Percentiles rank a stretch among this genome's conserved stretches.
These are phyloP conservation scores for Uromyces viciae-fabae DNA, from an alignment of 1,284 basidiomycete genomes.

Conservation along the genomic window DNA sequence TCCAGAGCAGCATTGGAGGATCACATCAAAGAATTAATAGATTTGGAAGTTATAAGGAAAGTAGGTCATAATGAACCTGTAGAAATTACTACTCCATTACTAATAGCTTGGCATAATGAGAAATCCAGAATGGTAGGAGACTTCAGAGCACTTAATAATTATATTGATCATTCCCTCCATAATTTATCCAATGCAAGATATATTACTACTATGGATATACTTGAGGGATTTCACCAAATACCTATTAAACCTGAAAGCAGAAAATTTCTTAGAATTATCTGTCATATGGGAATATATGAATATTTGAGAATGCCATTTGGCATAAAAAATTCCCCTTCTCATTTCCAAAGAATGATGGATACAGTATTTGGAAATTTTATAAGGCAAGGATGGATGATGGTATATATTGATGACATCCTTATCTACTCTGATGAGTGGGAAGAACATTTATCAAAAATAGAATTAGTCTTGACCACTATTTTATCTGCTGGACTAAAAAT, in stretches of 20 bases:
- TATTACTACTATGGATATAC: neutral
- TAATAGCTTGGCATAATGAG: neutral
- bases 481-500: neutral
- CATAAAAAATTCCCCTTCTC: constrained; percentile 2
- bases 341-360: constrained; percentile 33
- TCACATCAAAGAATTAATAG: neutral
- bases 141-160: neutral
- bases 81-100: neutral
- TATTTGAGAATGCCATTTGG: constrained; percentile 1
- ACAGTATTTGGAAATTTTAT: neutral
- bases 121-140: constrained; percentile 1
- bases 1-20: neutral
- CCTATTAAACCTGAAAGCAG: neutral
- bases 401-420: neutral
- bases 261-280: neutral
- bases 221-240: constrained; percentile 20
- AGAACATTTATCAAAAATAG: neutral
- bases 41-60: neutral
- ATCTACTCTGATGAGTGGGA: neutral
- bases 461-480: neutral
- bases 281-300: neutral
- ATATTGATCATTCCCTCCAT: neutral
- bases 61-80: neutral
- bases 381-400: constrained; percentile 17
- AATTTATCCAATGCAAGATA: neutral